A percentile compares a stretch with the other conserved stretches of the same genome.
These are phyloP conservation scores for Blastomyces emzantsi DNA, from an alignment of 2,329 filamentous ascomycete genomes.

Conservation along the genomic window DNA sequence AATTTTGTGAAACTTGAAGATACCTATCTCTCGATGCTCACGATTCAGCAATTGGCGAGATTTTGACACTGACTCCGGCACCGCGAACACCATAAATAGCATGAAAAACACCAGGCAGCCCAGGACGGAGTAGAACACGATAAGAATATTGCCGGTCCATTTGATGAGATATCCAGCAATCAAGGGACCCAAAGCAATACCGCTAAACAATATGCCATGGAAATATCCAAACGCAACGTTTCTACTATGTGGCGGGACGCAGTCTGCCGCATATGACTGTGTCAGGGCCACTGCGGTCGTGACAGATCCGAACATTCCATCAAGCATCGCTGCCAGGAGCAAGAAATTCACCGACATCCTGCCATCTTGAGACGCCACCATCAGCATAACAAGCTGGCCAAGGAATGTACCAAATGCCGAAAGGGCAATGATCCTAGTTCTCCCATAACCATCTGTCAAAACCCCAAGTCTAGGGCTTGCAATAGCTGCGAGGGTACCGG, in stretches of 20 bases:
- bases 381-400: slow-evolving; percentile 66
- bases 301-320: slow-evolving; percentile 82
- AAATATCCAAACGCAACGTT: slow-evolving; percentile 82
- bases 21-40: slow-evolving; percentile 51
- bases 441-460: slow-evolving; percentile 77
- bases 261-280: slow-evolving; percentile 84
- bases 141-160: slow-evolving; percentile 62
- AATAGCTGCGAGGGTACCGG: slow-evolving; percentile 69
- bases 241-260: slow-evolving; percentile 67
- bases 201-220: slow-evolving; percentile 78
- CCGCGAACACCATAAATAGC: slow-evolving; percentile 56
- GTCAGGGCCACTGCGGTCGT: slow-evolving; percentile 70
- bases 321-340: slow-evolving; percentile 64
- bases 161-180: slow-evolving; percentile 72
- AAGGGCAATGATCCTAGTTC: slow-evolving; percentile 63
- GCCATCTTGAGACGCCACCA: slow-evolving; percentile 67
- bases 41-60: slow-evolving; percentile 61
- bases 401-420: slow-evolving; percentile 65
- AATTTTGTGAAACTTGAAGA: slow-evolving; percentile 25
- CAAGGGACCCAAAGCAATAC: slow-evolving; percentile 80
- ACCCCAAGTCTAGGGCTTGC: slow-evolving; percentile 74
- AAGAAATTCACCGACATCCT: slow-evolving; percentile 68
- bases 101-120: slow-evolving; percentile 66
- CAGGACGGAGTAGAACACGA: slow-evolving; percentile 76
- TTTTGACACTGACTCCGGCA: slow-evolving; percentile 78